Percentiles rank a stretch among this genome's conserved stretches.
Evolutionary conservation across 2,329 filamentous ascomycete genomes (phyloP).

Genomic region (Penicillium sp.): DNA sequence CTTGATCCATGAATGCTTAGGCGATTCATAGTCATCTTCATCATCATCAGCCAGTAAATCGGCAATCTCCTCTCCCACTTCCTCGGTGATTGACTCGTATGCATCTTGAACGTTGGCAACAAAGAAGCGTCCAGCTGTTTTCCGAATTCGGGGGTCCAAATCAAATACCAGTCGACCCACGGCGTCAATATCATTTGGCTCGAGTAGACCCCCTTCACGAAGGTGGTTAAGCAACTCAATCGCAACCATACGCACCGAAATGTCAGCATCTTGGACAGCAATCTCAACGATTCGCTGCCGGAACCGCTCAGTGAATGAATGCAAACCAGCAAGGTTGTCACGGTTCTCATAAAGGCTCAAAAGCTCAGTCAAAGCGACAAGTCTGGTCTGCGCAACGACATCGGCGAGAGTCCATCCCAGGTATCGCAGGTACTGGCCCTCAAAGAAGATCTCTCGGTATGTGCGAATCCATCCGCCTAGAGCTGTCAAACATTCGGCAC

Average conservation of each 20-base stretch:
- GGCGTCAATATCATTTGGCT: conserved; percentile 81
- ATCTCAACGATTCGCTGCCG: conserved; percentile 82
- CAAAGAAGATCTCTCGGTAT: conserved; percentile 79
- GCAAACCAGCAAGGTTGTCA: conserved; percentile 65
- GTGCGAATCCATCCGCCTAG: conserved; percentile 80
- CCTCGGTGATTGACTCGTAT: conserved; percentile 69
- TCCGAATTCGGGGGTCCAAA: conserved; percentile 71
- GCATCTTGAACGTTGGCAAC: conserved; percentile 75
- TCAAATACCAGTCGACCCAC: conserved; percentile 86
- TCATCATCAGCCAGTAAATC: conserved; percentile 70
- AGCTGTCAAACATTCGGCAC: conserved; percentile 77
- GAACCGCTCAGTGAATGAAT: conserved; percentile 89
- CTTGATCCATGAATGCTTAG: conserved; percentile 76
- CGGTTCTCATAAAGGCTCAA: conserved; percentile 69
- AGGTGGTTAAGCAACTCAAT: conserved; percentile 75
- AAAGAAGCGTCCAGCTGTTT: conserved; percentile 84
- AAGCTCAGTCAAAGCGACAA: conserved; percentile 80
- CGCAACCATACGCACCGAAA: conserved; percentile 66
- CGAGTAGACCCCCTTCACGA: conserved; percentile 73
- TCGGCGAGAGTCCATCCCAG: conserved; percentile 94
- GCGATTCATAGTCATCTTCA: conserved; percentile 60
- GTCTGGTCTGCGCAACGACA: conserved; percentile 60
- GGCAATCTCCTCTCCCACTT: conserved; percentile 70
- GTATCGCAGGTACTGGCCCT: conserved; percentile 82
- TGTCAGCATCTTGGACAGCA: conserved; percentile 74